A percentile compares a stretch with the other conserved stretches of the same genome.
These are phyloP conservation scores for Colletotrichum sp. DNA, from an alignment of 2,329 filamentous ascomycete species.

Conservation along the genomic window DNA sequence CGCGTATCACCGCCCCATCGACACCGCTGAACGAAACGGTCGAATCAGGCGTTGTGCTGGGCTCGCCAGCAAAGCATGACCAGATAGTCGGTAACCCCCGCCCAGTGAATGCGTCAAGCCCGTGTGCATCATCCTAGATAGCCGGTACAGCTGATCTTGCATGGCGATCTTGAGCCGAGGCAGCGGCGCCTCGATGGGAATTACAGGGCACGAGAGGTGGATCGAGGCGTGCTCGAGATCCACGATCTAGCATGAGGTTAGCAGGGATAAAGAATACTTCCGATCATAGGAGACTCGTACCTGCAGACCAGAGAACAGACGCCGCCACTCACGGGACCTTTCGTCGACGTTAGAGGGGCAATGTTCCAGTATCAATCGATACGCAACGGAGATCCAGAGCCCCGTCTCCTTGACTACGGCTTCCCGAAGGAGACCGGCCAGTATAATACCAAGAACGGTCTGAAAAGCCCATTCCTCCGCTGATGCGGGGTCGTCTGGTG, in stretches of 20 bases:
- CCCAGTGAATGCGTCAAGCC: slow-evolving; percentile 46
- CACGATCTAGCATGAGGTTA: slow-evolving; percentile 37
- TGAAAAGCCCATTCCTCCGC: slow-evolving; percentile 46
- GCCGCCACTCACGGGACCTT: slow-evolving; percentile 42
- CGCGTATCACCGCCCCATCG: slow-evolving; percentile 44
- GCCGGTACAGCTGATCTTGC: slow-evolving; percentile 43
- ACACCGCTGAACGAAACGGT: slow-evolving; percentile 38
- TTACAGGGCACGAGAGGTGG: slow-evolving; percentile 43
- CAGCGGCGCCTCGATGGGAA: slow-evolving; percentile 43
- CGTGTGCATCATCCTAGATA: slow-evolving; percentile 50
- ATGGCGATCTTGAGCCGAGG: slow-evolving; percentile 38
- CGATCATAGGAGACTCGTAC: not conserved
- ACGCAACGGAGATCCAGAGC: slow-evolving; percentile 47
- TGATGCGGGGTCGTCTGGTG: slow-evolving; percentile 23
- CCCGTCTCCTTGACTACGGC: slow-evolving; percentile 46
- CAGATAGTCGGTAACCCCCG: slow-evolving; percentile 46
- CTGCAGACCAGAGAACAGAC: slow-evolving; percentile 37
- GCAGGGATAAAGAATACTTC: fast-evolving
- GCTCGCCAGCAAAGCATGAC: slow-evolving; percentile 37
- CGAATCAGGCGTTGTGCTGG: slow-evolving; percentile 17
- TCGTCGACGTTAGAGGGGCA: slow-evolving; percentile 43
- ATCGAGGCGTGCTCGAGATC: slow-evolving; percentile 49
- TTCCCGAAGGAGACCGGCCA: slow-evolving; percentile 44
- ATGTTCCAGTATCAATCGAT: slow-evolving; percentile 43
- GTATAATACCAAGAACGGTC: slow-evolving; percentile 44